Evolutionary conservation across 2,329 filamentous ascomycete genomes (phyloP), one percentile per base, ranked within the genome.

Genomic region (Ophiosphaerella herpotricha): DNA sequence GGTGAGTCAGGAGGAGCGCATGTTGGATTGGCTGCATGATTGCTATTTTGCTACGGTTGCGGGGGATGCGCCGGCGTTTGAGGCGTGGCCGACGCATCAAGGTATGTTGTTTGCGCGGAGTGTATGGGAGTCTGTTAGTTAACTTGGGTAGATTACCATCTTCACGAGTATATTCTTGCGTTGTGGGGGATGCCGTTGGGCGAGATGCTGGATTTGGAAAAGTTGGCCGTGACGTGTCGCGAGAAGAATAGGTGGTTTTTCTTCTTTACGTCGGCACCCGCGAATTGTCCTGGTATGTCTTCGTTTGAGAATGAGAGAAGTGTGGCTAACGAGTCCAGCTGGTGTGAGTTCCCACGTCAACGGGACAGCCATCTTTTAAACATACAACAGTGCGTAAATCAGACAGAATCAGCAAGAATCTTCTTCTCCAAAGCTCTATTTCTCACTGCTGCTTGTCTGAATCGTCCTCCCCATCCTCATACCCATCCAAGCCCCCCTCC

Each of bases 1-100:
- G 0, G 48, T 84, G 3, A 76, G 75, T 39, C 80, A 82, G 55
- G 80, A 82, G 42, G 72, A 82, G 40, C 79, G 80, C 38, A 79
- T 85, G 4, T 74, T 83, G 7, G 80, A 82, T 45, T 90, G 86
- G 86, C 55, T 90, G 50, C 87, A 88, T 75, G 85, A 90, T 62
- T 82, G 80, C 57, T 85, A 86, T 44, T 89, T 90, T 58, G 78
- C 86, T 0, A 84, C 82, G 0, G 85, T 87, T 1, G 85, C 81
- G 0, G 84, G 84, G 0, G 87, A 90, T 64, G 75, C 79, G 11
- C 82, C 81, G 16, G 77, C 81, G 0, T 88, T 90, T 54, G 87
- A 90, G 73, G 78, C 81, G 0, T 82, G 83, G 70, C 85, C 85
- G 2, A 81, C 82, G 0, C 45, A 80, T 31, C 75, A 77, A 46